Evolutionary conservation across 2,329 filamentous ascomycete species (phyloP).

Genomic region (Xylariaceae sp.): DNA sequence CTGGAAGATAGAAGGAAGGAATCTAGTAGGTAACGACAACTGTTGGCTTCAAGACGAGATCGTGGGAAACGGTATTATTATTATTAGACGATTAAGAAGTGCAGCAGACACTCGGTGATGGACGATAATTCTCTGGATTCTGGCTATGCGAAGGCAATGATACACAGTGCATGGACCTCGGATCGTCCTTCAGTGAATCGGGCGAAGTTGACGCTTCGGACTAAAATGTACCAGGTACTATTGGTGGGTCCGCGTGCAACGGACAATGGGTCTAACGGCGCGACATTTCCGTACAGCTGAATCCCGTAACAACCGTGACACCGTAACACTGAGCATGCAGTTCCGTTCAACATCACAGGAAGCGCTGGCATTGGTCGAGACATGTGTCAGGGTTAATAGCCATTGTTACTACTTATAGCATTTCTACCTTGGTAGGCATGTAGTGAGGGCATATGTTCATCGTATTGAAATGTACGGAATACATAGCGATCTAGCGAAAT

Average conservation of each 20-base stretch:
- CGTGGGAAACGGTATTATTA: background rate
- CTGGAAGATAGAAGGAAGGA: background rate
- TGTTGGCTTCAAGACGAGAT: background rate
- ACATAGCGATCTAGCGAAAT: conserved; percentile 25
- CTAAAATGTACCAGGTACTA: too few relatives aligned
- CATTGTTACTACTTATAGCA: background rate
- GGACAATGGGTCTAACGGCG: too few relatives aligned
- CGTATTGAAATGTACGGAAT: conserved; percentile 31
- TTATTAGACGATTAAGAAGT: background rate
- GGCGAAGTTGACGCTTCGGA: too few relatives aligned
- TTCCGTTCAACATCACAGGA: background rate
- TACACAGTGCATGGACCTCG: too few relatives aligned
- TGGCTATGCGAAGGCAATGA: too few relatives aligned
- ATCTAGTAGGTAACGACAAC: background rate
- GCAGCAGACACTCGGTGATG: background rate
- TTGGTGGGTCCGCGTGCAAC: too few relatives aligned
- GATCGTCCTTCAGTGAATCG: too few relatives aligned
- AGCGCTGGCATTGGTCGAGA: background rate
- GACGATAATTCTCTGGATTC: too few relatives aligned
- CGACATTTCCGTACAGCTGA: too few relatives aligned
- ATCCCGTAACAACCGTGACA: too few relatives aligned
- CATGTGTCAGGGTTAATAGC: too few relatives aligned
- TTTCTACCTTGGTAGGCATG: background rate
- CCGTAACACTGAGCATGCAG: background rate
- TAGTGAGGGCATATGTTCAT: conserved; percentile 30